Percentiles rank a stretch among this genome's conserved stretches.
Evolutionary conservation across 352 stramenopile genomes (phyloP).

Genomic region (Salisapilia sapeloensis): DNA sequence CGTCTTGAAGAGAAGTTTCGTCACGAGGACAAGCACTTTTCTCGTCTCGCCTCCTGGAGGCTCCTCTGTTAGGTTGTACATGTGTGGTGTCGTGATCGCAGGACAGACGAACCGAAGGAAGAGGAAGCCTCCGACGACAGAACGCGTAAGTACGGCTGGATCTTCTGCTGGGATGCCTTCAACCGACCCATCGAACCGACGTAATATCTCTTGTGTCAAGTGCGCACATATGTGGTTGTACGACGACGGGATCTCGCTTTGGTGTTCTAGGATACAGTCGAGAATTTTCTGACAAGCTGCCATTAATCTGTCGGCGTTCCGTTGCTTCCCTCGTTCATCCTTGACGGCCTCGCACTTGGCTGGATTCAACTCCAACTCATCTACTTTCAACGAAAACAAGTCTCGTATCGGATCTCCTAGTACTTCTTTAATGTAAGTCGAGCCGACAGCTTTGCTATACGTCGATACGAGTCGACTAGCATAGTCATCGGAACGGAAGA

Average conservation of each 20-base stretch:
- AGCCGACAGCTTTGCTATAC: conserved; percentile 57
- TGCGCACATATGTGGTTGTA: conserved; percentile 71
- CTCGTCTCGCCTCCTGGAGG: conserved; percentile 44
- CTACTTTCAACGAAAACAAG: conserved; percentile 40
- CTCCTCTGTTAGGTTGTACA: conserved; percentile 68
- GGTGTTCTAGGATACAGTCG: conserved; percentile 59
- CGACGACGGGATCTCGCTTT: conserved; percentile 41
- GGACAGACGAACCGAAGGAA: conserved; percentile 82
- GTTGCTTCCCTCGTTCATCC: conserved; percentile 13
- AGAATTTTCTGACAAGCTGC: conserved; percentile 66
- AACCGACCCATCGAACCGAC: conserved; percentile 40
- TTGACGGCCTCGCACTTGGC: conserved; percentile 25
- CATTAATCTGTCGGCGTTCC: conserved; percentile 70
- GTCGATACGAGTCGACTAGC: conserved; percentile 50
- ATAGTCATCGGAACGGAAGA: conserved; percentile 66
- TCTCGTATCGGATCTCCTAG: conserved; percentile 42
- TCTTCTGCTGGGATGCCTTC: conserved; percentile 41
- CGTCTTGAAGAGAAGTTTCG: conserved; percentile 81
- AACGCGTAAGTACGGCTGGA: conserved; percentile 30
- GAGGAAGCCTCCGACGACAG: conserved; percentile 74
- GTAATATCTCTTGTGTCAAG: conserved; percentile 51
- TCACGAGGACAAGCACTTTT: conserved; percentile 74
- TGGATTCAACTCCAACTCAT: conserved; percentile 59
- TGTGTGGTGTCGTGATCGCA: conserved; percentile 71
- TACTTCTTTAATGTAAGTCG: conserved; percentile 46